Conservation (phyloP, 108 stramenopile species). For the Pseudonitzschia pungens region DNA sequence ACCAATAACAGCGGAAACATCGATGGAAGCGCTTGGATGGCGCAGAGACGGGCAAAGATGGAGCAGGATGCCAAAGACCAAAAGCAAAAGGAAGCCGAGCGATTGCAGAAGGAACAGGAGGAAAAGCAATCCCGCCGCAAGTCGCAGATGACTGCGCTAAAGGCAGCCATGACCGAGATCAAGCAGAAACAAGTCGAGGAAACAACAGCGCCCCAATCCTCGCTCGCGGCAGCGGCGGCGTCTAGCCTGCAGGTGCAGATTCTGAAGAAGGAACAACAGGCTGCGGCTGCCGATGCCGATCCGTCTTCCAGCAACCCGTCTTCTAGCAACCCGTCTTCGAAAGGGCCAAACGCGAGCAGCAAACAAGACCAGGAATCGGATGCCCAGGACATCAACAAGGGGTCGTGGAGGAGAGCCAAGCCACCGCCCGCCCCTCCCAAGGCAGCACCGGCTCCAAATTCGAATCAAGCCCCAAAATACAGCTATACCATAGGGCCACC, state of each 20-base stretch:
- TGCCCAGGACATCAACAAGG: conserved; percentile 3
- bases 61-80: conserved; percentile 25
- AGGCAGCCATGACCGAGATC: conserved; percentile 24
- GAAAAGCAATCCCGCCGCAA: conserved; percentile 32
- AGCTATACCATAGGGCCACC: conserved; percentile 24
- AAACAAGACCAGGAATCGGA: neutral
- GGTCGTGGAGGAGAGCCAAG: neutral
- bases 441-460: neutral
- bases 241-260: conserved; percentile 19
- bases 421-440: neutral
- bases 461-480: neutral
- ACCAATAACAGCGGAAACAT: neutral
- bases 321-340: no score
- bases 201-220: neutral
- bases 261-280: conserved; percentile 14
- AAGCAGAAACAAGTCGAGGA: conserved; percentile 9
- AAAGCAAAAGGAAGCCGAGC: conserved; percentile 17
- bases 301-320: no score
- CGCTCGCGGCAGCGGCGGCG: neutral
- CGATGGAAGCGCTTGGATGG: conserved; percentile 48
- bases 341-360: neutral
- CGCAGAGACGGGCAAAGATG: conserved; percentile 40
- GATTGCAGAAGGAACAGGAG: conserved; percentile 21
- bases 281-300: neutral
- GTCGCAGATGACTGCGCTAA: conserved; percentile 28